A percentile compares a stretch with the other conserved stretches of the same genome.
Conservation (phyloP, 1,284 basidiomycete genomes). For the Veloboletus limbatus region DNA sequence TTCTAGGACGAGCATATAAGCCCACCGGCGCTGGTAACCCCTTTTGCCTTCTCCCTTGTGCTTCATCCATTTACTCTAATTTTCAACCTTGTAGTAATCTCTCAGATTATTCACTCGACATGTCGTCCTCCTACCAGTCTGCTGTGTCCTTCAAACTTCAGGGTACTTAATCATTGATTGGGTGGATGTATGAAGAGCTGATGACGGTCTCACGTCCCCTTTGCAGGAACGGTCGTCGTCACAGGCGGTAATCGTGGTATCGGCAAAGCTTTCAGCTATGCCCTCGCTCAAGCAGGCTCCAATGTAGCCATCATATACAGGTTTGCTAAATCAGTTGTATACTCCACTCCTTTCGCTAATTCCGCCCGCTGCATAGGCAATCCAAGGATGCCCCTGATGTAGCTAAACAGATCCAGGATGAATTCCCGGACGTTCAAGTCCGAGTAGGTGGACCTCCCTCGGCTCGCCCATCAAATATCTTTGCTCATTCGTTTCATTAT, state of each 20-base stretch:
- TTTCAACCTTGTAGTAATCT: too few relatives aligned
- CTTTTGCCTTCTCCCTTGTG: too few relatives aligned
- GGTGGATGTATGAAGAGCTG: background rate
- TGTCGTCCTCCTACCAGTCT: conserved; percentile 1
- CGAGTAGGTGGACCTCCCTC: conserved; percentile 25
- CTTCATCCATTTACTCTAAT: too few relatives aligned
- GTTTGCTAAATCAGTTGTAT: conserved; percentile 15
- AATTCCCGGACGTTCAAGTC: conserved; percentile 26
- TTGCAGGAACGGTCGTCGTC: conserved; percentile 29
- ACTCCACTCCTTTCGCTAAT: too few relatives aligned
- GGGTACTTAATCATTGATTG: conserved; percentile 8
- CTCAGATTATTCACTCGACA: too few relatives aligned
- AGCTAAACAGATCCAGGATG: conserved; percentile 30
- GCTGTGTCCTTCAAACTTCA: conserved; percentile 1
- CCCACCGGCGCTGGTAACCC: too few relatives aligned
- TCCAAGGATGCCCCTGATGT: conserved; percentile 40
- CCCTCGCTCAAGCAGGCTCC: conserved; percentile 41
- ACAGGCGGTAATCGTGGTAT: conserved; percentile 48
- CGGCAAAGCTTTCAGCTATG: conserved; percentile 43
- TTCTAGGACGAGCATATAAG: conserved; percentile 14
- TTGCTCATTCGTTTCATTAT: background rate
- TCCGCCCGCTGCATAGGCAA: conserved; percentile 8
- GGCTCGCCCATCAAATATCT: accelerated
- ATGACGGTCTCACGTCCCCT: too few relatives aligned
- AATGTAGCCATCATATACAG: conserved; percentile 47